phyloP scores from a whole-genome alignment of 768 basidiomycete species.

The Phylloporus rhodoxanthus region DNA sequence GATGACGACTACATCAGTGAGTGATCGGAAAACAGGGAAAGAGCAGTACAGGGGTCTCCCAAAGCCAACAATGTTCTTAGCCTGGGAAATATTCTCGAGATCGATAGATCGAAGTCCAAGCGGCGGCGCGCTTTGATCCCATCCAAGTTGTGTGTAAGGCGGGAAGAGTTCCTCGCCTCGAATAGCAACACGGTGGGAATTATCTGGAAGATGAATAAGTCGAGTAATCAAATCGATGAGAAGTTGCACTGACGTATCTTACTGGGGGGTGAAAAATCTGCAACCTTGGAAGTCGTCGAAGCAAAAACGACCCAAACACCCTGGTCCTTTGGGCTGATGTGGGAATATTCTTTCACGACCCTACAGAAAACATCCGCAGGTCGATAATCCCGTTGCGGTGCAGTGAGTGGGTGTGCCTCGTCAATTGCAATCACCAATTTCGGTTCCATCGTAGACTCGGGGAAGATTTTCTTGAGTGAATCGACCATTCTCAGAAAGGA shows the following conservation, averaged over 20 bases:
- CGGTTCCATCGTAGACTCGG: no score
- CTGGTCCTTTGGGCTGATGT: neutral
- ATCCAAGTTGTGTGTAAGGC: slow-evolving; percentile 10
- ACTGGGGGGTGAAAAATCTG: slow-evolving; percentile 4
- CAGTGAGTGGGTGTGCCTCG: slow-evolving; percentile 6
- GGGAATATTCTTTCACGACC: slow-evolving; percentile 6
- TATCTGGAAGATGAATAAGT: neutral
- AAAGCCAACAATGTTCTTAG: neutral
- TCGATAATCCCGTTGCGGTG: neutral
- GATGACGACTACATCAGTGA: no score
- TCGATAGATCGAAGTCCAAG: neutral
- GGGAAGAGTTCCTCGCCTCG: neutral
- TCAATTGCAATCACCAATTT: no score
- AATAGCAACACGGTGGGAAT: neutral
- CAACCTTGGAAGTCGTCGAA: slow-evolving; percentile 10
- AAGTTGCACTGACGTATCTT: neutral
- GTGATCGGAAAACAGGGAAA: no score
- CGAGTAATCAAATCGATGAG: neutral
- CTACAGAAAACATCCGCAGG: slow-evolving; percentile 7
- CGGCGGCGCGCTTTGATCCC: slow-evolving; percentile 9
- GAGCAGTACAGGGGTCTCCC: no score
- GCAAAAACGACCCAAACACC: slow-evolving; percentile 12
- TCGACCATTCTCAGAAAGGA: no score
- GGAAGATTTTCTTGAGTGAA: no score
- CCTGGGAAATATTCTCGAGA: neutral